phyloP scores from a whole-genome alignment of 192 early-diverging fungal genomes.

The Dispira simplex region DNA sequence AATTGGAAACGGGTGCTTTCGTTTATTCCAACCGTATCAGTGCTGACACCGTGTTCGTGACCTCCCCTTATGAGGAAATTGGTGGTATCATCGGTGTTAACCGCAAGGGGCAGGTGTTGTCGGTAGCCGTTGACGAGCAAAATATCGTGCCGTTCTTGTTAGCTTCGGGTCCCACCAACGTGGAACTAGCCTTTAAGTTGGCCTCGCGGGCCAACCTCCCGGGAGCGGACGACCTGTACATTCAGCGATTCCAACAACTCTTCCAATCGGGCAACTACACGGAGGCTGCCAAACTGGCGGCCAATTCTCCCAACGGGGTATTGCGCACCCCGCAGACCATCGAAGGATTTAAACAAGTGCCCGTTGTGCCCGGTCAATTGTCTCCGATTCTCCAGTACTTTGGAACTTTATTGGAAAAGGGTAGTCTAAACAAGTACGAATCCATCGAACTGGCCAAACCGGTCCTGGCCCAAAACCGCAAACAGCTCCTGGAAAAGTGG shows the following conservation, averaged over 20 bases:
- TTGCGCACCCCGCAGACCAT: constrained; percentile 89
- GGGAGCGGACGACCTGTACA: constrained; percentile 84
- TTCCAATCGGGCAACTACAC: constrained; percentile 58
- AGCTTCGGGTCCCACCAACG: constrained; percentile 52
- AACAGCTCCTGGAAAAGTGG: constrained; percentile 94
- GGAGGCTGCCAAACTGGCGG: constrained; percentile 91
- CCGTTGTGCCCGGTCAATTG: constrained; percentile 57
- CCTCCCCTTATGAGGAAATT: constrained; percentile 70
- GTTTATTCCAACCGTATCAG: constrained; percentile 97
- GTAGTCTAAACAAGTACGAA: constrained; percentile 87
- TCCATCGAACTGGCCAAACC: constrained; percentile 86
- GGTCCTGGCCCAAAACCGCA: constrained; percentile 77
- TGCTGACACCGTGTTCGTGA: constrained; percentile 97
- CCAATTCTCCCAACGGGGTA: constrained; percentile 86
- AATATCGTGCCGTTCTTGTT: constrained; percentile 87
- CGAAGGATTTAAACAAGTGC: constrained; percentile 80
- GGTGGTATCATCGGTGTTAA: constrained; percentile 92
- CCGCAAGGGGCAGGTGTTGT: constrained; percentile 90
- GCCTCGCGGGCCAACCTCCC: constrained; percentile 81
- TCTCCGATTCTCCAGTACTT: constrained; percentile 97
- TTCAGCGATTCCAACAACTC: constrained; percentile 80
- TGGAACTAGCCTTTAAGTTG: constrained; percentile 77
- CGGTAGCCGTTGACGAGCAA: constrained; percentile 83
- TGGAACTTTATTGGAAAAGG: constrained; percentile 87
- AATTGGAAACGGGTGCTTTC: constrained; percentile 85